Evolutionary conservation across 805 yeast genomes (phyloP).

Genomic region (Saccharomyces kudriavzevii): DNA sequence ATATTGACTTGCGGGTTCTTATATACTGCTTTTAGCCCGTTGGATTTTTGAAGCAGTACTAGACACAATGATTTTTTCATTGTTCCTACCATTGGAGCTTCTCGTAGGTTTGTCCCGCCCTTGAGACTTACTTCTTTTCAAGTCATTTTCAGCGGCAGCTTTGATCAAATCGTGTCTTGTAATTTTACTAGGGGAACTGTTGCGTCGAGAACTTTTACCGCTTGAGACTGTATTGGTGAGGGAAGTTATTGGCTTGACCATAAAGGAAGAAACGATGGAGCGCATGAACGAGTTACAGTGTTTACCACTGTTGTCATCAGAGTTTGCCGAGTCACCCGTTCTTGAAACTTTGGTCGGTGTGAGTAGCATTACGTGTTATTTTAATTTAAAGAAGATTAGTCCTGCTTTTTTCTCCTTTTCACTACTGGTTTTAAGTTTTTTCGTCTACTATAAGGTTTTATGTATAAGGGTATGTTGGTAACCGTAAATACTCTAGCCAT

Average conservation of each 20-base stretch:
- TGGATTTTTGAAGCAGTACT: not conserved
- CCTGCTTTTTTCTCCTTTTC: not conserved
- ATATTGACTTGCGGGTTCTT: not conserved
- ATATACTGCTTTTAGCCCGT: not conserved
- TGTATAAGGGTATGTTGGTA: not conserved
- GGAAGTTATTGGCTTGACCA: not conserved
- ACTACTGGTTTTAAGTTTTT: not conserved
- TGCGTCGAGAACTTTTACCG: not conserved
- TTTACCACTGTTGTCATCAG: not conserved
- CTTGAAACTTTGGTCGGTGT: not conserved
- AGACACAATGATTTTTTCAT: not conserved
- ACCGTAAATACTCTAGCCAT: not conserved
- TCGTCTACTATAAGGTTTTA: not conserved
- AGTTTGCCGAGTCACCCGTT: not conserved
- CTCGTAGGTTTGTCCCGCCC: not conserved
- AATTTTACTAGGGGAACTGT: constrained; percentile 1
- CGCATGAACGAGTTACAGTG: not conserved
- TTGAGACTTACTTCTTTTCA: not conserved
- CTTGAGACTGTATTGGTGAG: constrained; percentile 3
- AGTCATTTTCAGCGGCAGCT: constrained; percentile 12
- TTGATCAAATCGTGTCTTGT: constrained; percentile 19
- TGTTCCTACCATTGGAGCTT: not conserved
- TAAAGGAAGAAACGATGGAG: not conserved
- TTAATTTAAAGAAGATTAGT: not conserved
- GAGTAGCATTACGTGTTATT: not conserved